phyloP scores from a whole-genome alignment of 179 eudicot genomes.

The Corrigiola litoralis region DNA sequence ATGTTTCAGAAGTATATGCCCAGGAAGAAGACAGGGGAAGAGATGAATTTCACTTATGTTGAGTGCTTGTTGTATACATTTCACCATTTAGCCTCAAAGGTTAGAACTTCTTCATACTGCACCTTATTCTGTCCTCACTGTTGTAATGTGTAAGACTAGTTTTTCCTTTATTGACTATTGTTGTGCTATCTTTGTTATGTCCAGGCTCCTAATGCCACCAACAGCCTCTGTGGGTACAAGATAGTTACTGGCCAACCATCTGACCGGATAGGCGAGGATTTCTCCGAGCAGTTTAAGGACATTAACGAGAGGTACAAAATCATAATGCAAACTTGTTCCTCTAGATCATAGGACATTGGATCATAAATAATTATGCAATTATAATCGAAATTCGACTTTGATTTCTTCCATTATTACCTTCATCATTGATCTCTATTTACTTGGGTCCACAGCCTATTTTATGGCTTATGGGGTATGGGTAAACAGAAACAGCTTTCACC shows the following conservation, averaged over 20 bases:
- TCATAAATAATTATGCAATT: not conserved
- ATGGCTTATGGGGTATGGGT: too few species aligned
- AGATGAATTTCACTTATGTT: slow-evolving; percentile 78
- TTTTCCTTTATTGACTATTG: not conserved
- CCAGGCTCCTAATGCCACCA: slow-evolving; percentile 90
- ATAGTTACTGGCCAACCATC: slow-evolving; percentile 98
- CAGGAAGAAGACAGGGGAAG: slow-evolving; percentile 73
- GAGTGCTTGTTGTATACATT: slow-evolving; percentile 86
- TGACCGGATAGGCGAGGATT: slow-evolving; percentile 96
- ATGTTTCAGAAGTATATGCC: slow-evolving; percentile 77
- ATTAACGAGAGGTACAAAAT: slow-evolving; percentile 62
- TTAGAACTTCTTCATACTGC: slow-evolving; percentile 18
- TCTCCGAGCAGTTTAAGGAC: slow-evolving; percentile 78
- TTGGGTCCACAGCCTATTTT: too few species aligned
- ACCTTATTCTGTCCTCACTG: not conserved
- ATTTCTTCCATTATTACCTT: not conserved
- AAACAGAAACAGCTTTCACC: too few species aligned
- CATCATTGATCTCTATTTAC: too few species aligned
- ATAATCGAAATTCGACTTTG: too few species aligned
- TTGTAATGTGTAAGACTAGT: not conserved
- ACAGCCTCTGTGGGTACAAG: slow-evolving; percentile 90
- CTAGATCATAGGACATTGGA: not conserved
- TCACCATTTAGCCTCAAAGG: slow-evolving; percentile 90
- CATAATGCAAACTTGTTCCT: not conserved
- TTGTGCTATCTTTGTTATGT: slow-evolving; percentile 10